Conservation (phyloP, 176 grass and related monocot species). For the Sorghum bicolor region DNA sequence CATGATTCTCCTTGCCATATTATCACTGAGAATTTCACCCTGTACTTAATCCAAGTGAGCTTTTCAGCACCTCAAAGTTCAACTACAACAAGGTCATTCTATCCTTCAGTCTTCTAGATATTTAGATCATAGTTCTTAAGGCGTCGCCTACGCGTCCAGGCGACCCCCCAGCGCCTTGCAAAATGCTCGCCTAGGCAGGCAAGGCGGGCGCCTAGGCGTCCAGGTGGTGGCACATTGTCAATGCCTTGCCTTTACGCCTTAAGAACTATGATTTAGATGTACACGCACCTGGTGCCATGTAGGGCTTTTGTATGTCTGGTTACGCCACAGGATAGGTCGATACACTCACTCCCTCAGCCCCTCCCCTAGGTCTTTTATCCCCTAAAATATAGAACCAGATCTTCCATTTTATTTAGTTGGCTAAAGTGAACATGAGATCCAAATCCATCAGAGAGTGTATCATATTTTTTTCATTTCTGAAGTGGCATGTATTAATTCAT, state of each 20-base stretch:
- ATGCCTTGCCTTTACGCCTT: no score
- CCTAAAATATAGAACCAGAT: background rate
- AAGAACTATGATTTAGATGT: no score
- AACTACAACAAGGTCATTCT: background rate
- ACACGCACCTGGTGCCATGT: background rate
- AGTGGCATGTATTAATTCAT: background rate
- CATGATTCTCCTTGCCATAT: background rate
- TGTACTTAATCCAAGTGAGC: background rate
- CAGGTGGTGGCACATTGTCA: no score
- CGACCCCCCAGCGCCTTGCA: no score
- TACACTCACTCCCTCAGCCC: background rate
- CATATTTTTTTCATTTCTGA: background rate
- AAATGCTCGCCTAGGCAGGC: no score
- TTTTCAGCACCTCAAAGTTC: background rate
- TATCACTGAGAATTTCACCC: background rate
- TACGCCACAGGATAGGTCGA: background rate
- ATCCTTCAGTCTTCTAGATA: background rate
- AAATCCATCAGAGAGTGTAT: background rate
- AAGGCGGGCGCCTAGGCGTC: no score
- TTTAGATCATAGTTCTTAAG: no score
- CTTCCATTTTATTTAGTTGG: background rate
- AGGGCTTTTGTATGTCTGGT: background rate
- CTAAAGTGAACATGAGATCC: background rate
- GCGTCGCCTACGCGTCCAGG: no score
- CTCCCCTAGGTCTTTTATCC: background rate